Base-by-base conservation (phyloP, 2,329 filamentous ascomycete genomes). In the Clonostachys sp. region DNA sequence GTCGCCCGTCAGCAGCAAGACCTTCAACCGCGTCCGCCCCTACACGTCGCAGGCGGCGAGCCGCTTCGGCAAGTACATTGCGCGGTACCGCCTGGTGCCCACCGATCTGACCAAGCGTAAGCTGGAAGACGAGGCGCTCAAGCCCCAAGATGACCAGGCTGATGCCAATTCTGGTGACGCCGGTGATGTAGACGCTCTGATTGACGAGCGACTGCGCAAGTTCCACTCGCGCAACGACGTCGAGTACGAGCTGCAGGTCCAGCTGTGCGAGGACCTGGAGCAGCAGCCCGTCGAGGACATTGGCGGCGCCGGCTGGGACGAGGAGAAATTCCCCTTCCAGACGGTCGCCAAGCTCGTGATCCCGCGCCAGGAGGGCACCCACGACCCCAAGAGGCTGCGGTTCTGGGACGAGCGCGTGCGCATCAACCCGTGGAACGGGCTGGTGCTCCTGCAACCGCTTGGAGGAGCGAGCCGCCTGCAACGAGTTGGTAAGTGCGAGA, bases 21-120 rank as follows among this genome's bases (percentile, higher is more conserved):
- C 68, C 48, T 54, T 74, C 24, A 30, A 30, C 24, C 24, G 24
- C 24, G 24, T 30, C 24, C 24, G 24, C 24, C 24, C 24, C 24
- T 30, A 30, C 24, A 30, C 24, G 24, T 30, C 24, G 2, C 8
- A 10, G 24, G 10, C 24, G 9, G 24, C 5, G 62, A 67, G 45
- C 53, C 69, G 70, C 18, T 75, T 71, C 50, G 72, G 72, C 17
- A 62, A 70, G 45, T 73, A 73, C 48, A 64, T 75, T 3, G 63
- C 66, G 45, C 77, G 77, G 51, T 75, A 73, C 51, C 65, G 64
- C 45, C 62, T 76, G 30, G 64, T 73, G 6, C 73, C 72, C 1
- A 65, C 60, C 13, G 58, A 59, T 4, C 59, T 67, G 5, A 68
- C 61, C 2, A 68, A 74, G 53, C 62, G 61, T 43, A 67, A 66